These are phyloP conservation scores for Polyporus tsugae DNA, from an alignment of 1,284 basidiomycete genomes.

Conservation along the genomic window DNA sequence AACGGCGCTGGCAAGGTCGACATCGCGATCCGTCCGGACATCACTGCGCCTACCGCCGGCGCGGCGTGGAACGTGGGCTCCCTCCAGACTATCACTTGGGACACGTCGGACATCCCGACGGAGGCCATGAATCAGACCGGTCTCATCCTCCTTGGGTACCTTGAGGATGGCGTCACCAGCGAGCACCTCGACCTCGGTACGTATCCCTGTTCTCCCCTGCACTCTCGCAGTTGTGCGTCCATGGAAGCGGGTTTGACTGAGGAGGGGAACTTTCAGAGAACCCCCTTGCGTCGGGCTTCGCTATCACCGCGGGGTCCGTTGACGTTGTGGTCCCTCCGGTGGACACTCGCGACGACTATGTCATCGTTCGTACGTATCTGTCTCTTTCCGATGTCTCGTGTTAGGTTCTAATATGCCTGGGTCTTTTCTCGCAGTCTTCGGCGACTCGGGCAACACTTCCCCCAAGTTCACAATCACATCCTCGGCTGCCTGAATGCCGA, in stretches of 20 bases:
- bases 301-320: slow-evolving; percentile 42
- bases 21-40: slow-evolving; percentile 55
- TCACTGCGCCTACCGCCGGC: slow-evolving; percentile 45
- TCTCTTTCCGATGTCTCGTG: slow-evolving; percentile 21
- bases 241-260: not conserved
- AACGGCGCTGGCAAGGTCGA: slow-evolving; percentile 37
- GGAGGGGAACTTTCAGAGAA: slow-evolving; percentile 36
- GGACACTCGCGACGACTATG: slow-evolving; percentile 41
- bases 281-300: slow-evolving; percentile 49
- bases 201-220: slow-evolving; percentile 29
- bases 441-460: slow-evolving; percentile 48
- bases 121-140: slow-evolving; percentile 41
- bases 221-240: too few relatives aligned
- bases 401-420: not conserved
- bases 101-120: slow-evolving; percentile 43
- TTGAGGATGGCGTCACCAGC: slow-evolving; percentile 30
- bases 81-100: slow-evolving; percentile 53
- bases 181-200: slow-evolving; percentile 53
- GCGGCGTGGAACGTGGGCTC: slow-evolving; percentile 49
- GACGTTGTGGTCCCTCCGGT: slow-evolving; percentile 46
- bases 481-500: not conserved
- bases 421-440: slow-evolving; percentile 37
- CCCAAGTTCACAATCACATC: slow-evolving; percentile 43
- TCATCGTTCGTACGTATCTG: slow-evolving; percentile 48
- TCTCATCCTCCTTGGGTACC: slow-evolving; percentile 49